Evolutionary conservation across 495 filamentous ascomycete species (phyloP).

Genomic region (Usnea hakonensis): DNA sequence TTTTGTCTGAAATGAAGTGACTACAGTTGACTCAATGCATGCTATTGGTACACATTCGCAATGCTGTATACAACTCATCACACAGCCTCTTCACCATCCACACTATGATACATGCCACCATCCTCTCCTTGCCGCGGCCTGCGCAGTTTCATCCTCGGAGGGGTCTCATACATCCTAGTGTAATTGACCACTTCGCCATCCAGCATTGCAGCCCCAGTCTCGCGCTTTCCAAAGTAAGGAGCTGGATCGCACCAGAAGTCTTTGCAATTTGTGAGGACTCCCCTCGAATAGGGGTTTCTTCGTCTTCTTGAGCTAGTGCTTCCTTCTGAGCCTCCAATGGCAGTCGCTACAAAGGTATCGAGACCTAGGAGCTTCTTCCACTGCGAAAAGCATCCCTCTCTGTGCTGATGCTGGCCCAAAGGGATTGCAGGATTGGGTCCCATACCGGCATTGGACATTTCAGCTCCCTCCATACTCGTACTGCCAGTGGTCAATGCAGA

Average conservation of each 20-base stretch:
- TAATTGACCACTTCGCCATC: slow-evolving; percentile 79
- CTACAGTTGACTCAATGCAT: too few relatives aligned
- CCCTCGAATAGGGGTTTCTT: slow-evolving; percentile 77
- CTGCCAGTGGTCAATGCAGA: slow-evolving; percentile 71
- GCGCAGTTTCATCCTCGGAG: slow-evolving; percentile 52
- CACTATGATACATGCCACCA: slow-evolving; percentile 29
- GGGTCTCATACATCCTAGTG: slow-evolving; percentile 79
- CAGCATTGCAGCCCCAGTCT: slow-evolving; percentile 60
- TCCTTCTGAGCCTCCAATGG: slow-evolving; percentile 53
- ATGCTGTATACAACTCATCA: slow-evolving; percentile 4
- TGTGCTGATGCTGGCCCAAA: slow-evolving; percentile 35
- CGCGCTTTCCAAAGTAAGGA: slow-evolving; percentile 67
- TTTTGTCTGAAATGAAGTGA: too few relatives aligned
- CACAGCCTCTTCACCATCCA: slow-evolving; percentile 31
- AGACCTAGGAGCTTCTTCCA: slow-evolving; percentile 82
- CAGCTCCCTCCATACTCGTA: slow-evolving; percentile 58
- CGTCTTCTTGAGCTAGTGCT: slow-evolving; percentile 41
- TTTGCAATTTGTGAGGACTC: slow-evolving; percentile 75
- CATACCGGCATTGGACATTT: slow-evolving; percentile 51
- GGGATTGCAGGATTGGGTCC: slow-evolving; percentile 40
- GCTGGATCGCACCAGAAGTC: slow-evolving; percentile 94
- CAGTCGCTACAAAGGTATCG: slow-evolving; percentile 83
- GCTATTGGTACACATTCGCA: neutral
- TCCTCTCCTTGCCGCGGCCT: slow-evolving; percentile 20
- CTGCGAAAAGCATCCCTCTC: slow-evolving; percentile 59